Evolutionary conservation across 2,329 filamentous ascomycete genomes (phyloP).

Genomic region (Fusarium sp.): DNA sequence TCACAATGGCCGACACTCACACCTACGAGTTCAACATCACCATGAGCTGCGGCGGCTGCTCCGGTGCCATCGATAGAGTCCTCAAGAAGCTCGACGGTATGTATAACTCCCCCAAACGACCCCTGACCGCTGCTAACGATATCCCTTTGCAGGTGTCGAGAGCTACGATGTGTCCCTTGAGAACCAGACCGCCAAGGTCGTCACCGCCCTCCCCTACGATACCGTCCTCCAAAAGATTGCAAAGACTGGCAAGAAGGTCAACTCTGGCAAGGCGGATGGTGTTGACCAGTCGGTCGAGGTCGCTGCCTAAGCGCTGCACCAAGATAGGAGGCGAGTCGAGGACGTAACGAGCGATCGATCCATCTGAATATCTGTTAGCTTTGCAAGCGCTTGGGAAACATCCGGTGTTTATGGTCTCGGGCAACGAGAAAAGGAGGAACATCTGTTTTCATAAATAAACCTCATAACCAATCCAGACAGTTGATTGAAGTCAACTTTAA

Average conservation of each 20-base stretch:
- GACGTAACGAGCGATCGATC: neutral
- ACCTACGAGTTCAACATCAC: conserved; percentile 94
- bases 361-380: conserved; percentile 33
- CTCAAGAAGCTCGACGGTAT: conserved; percentile 90
- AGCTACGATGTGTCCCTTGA: conserved; percentile 89
- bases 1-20: conserved; percentile 77
- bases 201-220: conserved; percentile 78
- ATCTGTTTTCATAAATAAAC: conserved; percentile 23
- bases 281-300: conserved; percentile 62
- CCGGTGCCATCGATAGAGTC: conserved; percentile 89
- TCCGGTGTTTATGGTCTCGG: conserved; percentile 32
- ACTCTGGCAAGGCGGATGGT: conserved; percentile 77
- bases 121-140: conserved; percentile 13
- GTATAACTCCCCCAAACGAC: conserved; percentile 39
- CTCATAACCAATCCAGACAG: conserved; percentile 12
- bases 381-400: conserved; percentile 25
- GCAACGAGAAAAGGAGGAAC: conserved; percentile 23
- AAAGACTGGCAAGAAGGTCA: conserved; percentile 96
- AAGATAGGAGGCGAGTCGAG: neutral
- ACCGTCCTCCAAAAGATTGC: conserved; percentile 87
- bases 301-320: conserved; percentile 35
- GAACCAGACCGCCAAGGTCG: conserved; percentile 81
- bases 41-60: conserved; percentile 98
- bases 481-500: neutral
- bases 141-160: conserved; percentile 73